Base-by-base conservation (phyloP, 2,329 filamentous ascomycete genomes). In the Chrysoporthe austroafricana region DNA sequence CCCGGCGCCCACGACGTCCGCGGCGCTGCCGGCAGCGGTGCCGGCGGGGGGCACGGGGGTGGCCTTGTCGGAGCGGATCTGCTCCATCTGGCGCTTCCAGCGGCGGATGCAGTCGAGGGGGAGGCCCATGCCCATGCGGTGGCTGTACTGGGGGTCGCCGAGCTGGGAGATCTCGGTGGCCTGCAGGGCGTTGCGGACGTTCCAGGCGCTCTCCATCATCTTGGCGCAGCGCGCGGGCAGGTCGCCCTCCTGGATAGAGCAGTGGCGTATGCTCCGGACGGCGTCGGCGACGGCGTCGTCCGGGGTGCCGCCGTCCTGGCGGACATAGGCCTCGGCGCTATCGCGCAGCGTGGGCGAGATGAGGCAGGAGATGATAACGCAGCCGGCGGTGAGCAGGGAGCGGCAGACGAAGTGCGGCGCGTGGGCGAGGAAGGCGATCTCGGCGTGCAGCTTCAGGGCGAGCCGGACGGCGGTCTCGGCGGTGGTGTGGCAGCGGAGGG, bases 141-240 rank as follows among this genome's bases (percentile, higher is more conserved):
- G 79, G 2, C 81, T 79, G 46, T 82, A 81, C 14, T 77, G 75
- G 1, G 79, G 80, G 0, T 80, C 77, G 9, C 80, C 78, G 57
- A 78, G 75, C 48, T 70, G 72, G 4, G 73, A 71, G 13, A 76
- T 72, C n/a, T 82, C 81, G 36, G 78, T 75, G 34, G 75, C 74
- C 39, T 80, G 77, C 66, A 83, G 73, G 62, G 77, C 69, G 66
- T 77, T 76, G 34, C 78, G 77, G 58, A 80, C 75, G 42, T 75
- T 78, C 83, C 80, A 85, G 67, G 80, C 86, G 1, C 81, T 81
- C 72, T 85, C 83, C 57, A 86, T 76, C 68, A 86, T 80, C 66
- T 79, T 77, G 48, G 79, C 76, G 0, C 79, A 78, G 18, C 85
- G 80, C 57, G 77, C 75, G 1, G 84, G 78, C 2, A 87, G 77